Base-by-base conservation (phyloP, 2,329 filamentous ascomycete genomes). In the Clathrospora elynae region DNA sequence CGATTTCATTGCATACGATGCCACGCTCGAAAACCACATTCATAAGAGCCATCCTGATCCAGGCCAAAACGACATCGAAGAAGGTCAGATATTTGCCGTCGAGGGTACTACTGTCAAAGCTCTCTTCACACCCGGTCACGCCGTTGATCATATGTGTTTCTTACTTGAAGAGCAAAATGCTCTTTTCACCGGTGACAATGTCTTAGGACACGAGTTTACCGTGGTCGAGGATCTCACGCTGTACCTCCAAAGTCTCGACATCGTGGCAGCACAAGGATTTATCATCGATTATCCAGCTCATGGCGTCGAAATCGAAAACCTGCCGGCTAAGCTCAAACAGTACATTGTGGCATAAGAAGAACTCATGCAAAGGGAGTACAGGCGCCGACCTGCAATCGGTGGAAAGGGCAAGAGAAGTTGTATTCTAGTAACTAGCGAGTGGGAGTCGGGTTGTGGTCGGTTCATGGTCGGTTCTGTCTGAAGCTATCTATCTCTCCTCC, bases 101-200 rank as follows among this genome's bases (percentile, higher is more conserved):
- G 65, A 73, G 20, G 72, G 72, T 3, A 71, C 73, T 4, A 73
- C 68, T 0, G 33, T 73, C 16, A 64, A 56, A 1, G 70, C 73
- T 1, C 19, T 40, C 19, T 26, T 26, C 29, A 40, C 46, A 4
- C 63, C 65, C 2, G 65, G 65, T 9, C 65, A 68, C 40, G 51
- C 64, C 2, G 12, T 55, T 5, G 65, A 68, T 38, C 65, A 68
- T 49, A 66, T 63, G 54, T 65, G 61, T 34, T 68, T 68, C 41
- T 37, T 67, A 4, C 51, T 68, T 11, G 53, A 63, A 38, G 64
- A 70, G 48, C 67, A 70, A 25, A 42, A 62, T 7, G 59, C 67
- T 35, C 60, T 71, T 51, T 70, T 71, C 55, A 71, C 67, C 1
- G 67, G 67, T 23, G 67, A 71, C 45, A 68, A 67, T 17, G 29